Percentiles rank a stretch among this genome's conserved stretches.
Evolutionary conservation across 129 eudicot species (phyloP).

Genomic region (Lactuca sativa): DNA sequence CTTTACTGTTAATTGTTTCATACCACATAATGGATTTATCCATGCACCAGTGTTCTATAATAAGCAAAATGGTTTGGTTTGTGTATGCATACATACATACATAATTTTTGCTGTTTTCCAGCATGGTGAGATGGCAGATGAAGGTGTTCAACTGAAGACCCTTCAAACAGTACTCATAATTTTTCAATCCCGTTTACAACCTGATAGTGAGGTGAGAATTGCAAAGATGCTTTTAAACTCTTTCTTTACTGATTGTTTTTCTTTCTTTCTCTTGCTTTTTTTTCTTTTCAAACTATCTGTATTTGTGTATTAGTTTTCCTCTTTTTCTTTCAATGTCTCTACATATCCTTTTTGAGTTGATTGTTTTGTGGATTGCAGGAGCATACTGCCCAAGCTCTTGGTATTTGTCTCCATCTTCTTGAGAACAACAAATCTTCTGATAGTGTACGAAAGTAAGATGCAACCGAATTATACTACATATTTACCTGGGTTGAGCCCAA

Average conservation of each 20-base stretch:
- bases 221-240: conserved; percentile 20
- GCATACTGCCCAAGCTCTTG: conserved; percentile 94
- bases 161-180: conserved; percentile 90
- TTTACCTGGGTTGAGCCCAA: neutral
- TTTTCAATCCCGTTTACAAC: conserved; percentile 88
- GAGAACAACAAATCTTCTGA: conserved; percentile 91
- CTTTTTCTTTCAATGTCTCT: neutral
- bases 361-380: conserved; percentile 49
- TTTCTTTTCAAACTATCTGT: conserved; percentile 14
- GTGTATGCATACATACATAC: neutral
- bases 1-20: neutral
- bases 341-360: conserved; percentile 1
- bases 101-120: conserved; percentile 33
- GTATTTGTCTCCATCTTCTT: conserved; percentile 91
- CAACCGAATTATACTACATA: conserved; percentile 8
- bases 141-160: conserved; percentile 87
- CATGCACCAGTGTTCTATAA: conserved; percentile 3
- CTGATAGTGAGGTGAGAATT: conserved; percentile 80
- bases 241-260: neutral
- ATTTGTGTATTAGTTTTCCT: conserved; percentile 6
- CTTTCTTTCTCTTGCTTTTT: neutral
- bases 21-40: neutral
- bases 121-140: conserved; percentile 99
- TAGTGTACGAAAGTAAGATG: conserved; percentile 91
- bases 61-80: conserved; percentile 5